Base-by-base conservation (phyloP, 208 protist species). In the Dictyostelium gargantuum region DNA sequence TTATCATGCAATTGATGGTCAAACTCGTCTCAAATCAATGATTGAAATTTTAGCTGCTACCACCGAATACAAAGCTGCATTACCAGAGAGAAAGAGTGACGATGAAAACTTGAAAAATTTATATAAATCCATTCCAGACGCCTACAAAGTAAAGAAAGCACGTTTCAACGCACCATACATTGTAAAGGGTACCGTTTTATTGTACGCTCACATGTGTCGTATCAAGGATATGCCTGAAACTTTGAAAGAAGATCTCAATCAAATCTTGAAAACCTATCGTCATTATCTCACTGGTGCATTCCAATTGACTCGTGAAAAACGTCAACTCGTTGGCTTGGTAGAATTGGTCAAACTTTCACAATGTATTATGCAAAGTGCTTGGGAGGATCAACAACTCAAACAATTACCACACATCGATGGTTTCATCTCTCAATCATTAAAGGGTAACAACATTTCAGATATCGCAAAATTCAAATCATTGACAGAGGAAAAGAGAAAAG, bases 341-440 rank as follows among this genome's bases (percentile, higher is more conserved):
- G 86, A 92, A 38, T 21, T 76, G 11, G 8, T 77, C 9, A 48
- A 68, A n/a, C n/a, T 84, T 0, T 56, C 35, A 38, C 86, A 92
- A 84, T 84, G 75, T 17, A 63, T 92, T 15, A 66, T 54, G 21
- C 75, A 92, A 66, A 10, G 32, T 15, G 76, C 77, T 46, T 92
- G 86, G 86, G 86, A 84, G 11, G 76, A 92, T 42, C 82, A 89
- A 79, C 23, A 32, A 26, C 70, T 89, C 2, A 79, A 77, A 54
- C 82, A 89, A 79, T 50, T 89, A 17, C 82, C 82, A 44, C 70
- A 89, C 23, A 23, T 89, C 17, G 82, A 89, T 52, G 6, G 13
- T 21, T 66, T 52, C 8, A 40, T 32, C 4, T 52, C 75, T 8
- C 17, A 40, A 15, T 11, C 48, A 52, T 40, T 89, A 3, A 35